A percentile compares a stretch with the other conserved stretches of the same genome.
Evolutionary conservation across 129 eudicot species (phyloP).

Genomic region (Helianthus tuberosus): DNA sequence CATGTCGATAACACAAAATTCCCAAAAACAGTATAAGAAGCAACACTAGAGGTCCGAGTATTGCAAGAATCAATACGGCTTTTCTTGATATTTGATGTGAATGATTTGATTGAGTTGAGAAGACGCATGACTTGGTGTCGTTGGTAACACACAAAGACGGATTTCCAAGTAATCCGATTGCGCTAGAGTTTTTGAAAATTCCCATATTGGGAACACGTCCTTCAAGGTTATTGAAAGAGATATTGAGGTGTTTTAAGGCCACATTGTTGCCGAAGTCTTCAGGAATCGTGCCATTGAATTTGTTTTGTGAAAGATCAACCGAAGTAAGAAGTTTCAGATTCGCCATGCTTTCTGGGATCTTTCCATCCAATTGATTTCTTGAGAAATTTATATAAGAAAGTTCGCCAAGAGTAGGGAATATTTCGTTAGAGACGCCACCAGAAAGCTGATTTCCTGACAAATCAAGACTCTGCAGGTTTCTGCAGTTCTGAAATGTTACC

Average conservation of each 20-base stretch:
- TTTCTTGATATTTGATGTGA: constrained; percentile 43
- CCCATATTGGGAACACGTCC: constrained; percentile 69
- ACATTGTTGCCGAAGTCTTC: constrained; percentile 42
- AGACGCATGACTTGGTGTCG: constrained; percentile 37
- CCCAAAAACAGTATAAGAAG: constrained; percentile 35
- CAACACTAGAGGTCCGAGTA: constrained; percentile 40
- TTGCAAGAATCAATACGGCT: constrained; percentile 39
- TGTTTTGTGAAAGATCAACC: too few relatives aligned
- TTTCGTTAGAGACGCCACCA: constrained; percentile 40
- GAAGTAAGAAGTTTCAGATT: too few relatives aligned
- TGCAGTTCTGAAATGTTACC: constrained; percentile 48
- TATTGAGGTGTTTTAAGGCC: constrained; percentile 55
- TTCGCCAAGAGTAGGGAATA: constrained; percentile 36
- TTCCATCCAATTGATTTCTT: constrained; percentile 45
- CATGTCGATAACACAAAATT: constrained; percentile 25
- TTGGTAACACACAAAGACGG: constrained; percentile 58
- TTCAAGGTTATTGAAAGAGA: constrained; percentile 75
- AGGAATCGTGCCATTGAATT: too few relatives aligned
- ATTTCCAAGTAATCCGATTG: constrained; percentile 60
- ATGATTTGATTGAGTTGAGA: constrained; percentile 6
- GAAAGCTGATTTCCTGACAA: constrained; percentile 60
- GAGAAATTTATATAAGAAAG: constrained; percentile 64
- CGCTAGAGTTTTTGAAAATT: constrained; percentile 40
- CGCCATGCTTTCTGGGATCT: constrained; percentile 40
- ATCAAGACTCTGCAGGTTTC: constrained; percentile 62